These are phyloP conservation scores for Populus hybrid DNA, from an alignment of 441 rosid genomes.

Conservation along the genomic window DNA sequence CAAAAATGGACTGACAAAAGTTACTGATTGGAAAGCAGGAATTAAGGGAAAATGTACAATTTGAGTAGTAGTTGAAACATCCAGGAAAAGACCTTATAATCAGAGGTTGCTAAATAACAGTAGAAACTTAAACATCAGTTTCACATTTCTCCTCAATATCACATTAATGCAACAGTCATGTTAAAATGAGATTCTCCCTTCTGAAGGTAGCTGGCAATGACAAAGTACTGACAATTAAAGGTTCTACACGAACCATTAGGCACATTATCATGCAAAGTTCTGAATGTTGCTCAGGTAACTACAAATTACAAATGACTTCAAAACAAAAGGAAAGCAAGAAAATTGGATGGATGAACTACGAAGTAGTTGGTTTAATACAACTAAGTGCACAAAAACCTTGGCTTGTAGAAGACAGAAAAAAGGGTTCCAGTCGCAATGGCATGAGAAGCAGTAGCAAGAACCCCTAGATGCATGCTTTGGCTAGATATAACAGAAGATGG, in stretches of 20 bases:
- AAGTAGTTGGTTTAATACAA: not conserved
- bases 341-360: not conserved
- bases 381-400: slow-evolving; percentile 50
- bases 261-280: not conserved
- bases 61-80: not conserved
- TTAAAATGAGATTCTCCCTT: not conserved
- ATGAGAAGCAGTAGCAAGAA: slow-evolving; percentile 98
- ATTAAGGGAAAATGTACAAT: not conserved
- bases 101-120: not conserved
- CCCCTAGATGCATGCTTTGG: slow-evolving; percentile 99
- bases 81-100: not conserved
- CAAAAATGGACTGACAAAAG: not conserved
- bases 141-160: not conserved
- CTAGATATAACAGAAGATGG: no score
- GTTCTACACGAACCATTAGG: not conserved
- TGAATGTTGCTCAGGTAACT: not conserved
- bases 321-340: not conserved
- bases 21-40: not conserved
- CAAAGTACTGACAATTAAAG: not conserved
- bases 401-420: slow-evolving; percentile 96
- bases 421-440: slow-evolving; percentile 87
- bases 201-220: not conserved
- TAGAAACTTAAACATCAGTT: not conserved
- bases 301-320: not conserved
- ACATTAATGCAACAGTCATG: not conserved